These are phyloP conservation scores for Puccinia novopanici DNA, from an alignment of 1,284 basidiomycete species.

Conservation along the genomic window DNA sequence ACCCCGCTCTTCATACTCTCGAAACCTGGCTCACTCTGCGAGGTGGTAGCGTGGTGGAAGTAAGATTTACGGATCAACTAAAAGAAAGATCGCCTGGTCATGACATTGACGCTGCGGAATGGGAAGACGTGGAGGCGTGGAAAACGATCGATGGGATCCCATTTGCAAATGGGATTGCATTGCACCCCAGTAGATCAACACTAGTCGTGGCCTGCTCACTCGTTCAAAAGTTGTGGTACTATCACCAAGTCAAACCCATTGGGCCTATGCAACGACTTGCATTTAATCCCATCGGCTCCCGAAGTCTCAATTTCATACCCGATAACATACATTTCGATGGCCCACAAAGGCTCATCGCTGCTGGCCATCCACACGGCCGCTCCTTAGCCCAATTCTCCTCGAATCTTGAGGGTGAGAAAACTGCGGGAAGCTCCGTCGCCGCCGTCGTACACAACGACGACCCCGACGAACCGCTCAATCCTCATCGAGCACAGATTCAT, in stretches of 20 bases:
- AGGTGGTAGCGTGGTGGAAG: conserved; percentile 22
- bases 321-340: conserved; percentile 34
- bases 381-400: conserved; percentile 4
- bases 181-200: conserved; percentile 8
- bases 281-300: not conserved
- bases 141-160: conserved; percentile 13
- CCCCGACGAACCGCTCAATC: conserved; percentile 3
- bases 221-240: conserved; percentile 18
- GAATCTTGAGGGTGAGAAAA: not conserved
- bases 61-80: conserved; percentile 12
- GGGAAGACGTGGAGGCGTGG: not conserved
- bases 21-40: conserved; percentile 18
- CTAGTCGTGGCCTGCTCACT: conserved; percentile 26
- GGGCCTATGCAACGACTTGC: not conserved
- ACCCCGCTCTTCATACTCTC: conserved; percentile 19
- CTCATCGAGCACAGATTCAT: conserved; percentile 4
- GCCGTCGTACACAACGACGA: not conserved
- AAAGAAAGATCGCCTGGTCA: not conserved
- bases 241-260: not conserved
- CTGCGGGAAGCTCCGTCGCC: conserved; percentile 32
- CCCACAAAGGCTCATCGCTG: not conserved
- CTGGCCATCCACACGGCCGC: conserved; percentile 33
- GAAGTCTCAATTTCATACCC: conserved; percentile 18
- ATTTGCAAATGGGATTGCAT: conserved; percentile 35
- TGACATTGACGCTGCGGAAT: not conserved